Base-by-base conservation (phyloP, 768 basidiomycete genomes). In the Psilocybe cubensis region DNA sequence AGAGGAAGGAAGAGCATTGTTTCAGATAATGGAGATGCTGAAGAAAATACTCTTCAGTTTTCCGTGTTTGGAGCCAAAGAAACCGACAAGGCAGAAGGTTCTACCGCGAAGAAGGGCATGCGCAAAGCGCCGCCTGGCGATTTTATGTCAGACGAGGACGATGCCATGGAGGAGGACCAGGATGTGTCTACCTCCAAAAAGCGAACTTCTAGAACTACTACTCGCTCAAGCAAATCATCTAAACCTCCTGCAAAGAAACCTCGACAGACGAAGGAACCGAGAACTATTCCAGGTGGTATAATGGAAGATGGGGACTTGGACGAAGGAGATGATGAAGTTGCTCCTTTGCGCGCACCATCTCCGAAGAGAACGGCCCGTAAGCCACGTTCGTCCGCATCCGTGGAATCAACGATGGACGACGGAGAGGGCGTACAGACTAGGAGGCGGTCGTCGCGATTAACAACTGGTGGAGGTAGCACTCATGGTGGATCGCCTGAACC, bases 391-490 rank as follows among this genome's bases (percentile, higher is more conserved):
- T 69, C 72, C 31, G 58, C 66, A 18, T 70, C 74, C 3, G 61
- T 59, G 18, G 76, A 76, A 49, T n/a, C n/a, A n/a, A 43, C 65
- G 11, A 69, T 67, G 21, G 74, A 74, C 38, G 74, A 74, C 20
- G 67, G 51, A 29, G 74, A 72, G 50, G 74, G 71, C 7, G 60
- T 70, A 9, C 70, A 72, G 60, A 77, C 76, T 5, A 70, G 79
- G 57, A 68, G 80, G 54, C 66, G 80, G 56, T 82, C 80, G 24
- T 76, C 79, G 20, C 74, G 80, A 55, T 56, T 82, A 55, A 70
- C 75, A 24, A 67, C 66, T 11, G 63, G n/a, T n/a, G n/a, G 64
- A 3, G 65, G 64, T 3, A 72, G 71, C 52, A 55, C 64, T 7
- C 58, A 61, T 58, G 66, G 65, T 21, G 70, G 62, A 11, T 67